Evolutionary conservation across 495 filamentous ascomycete species (phyloP).

Genomic region (Hypoxylon fragiforme): DNA sequence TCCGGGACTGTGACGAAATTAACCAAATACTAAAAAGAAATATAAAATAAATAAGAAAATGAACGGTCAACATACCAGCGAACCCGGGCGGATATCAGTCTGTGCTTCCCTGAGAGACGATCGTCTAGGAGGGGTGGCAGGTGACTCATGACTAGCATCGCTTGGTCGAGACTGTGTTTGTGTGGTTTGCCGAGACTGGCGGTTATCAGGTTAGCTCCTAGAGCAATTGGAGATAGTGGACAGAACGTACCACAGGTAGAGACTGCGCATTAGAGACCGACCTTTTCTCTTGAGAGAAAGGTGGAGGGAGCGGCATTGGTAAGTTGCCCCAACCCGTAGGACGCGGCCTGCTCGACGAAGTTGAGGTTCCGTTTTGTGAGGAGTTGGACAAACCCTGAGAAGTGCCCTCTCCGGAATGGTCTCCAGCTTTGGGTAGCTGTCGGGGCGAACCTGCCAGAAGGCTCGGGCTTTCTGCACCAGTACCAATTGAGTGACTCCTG

Average conservation of each 20-base stretch:
- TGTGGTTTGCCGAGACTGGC: slow-evolving; percentile 11
- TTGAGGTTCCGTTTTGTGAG: slow-evolving; percentile 22
- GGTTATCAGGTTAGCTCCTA: slow-evolving; percentile 29
- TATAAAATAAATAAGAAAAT: too few relatives aligned
- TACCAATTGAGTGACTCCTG: slow-evolving; percentile 1
- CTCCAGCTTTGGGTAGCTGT: slow-evolving; percentile 11
- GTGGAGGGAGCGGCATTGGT: slow-evolving; percentile 43
- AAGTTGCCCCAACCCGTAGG: slow-evolving; percentile 25
- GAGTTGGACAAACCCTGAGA: slow-evolving; percentile 18
- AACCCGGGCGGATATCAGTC: slow-evolving; percentile 11
- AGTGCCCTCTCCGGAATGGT: slow-evolving; percentile 11
- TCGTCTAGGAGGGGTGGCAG: slow-evolving; percentile 32
- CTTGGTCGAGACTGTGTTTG: slow-evolving; percentile 3
- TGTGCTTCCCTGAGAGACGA: slow-evolving; percentile 21
- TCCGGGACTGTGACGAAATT: slow-evolving; percentile 21
- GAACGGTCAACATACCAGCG: slow-evolving; percentile 25
- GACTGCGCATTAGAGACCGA: slow-evolving; percentile 55
- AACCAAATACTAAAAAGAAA: too few relatives aligned
- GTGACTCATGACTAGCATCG: slow-evolving; percentile 16
- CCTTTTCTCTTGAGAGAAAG: slow-evolving; percentile 49
- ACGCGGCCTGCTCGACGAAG: slow-evolving; percentile 1
- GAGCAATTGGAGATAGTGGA: background rate
- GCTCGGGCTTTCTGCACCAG: slow-evolving; percentile 16
- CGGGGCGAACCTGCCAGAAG: slow-evolving; percentile 19
- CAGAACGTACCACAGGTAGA: slow-evolving; percentile 47